These are phyloP conservation scores for Perkinsus chesapeaki DNA, from an alignment of 169 alveolate species.

Conservation along the genomic window DNA sequence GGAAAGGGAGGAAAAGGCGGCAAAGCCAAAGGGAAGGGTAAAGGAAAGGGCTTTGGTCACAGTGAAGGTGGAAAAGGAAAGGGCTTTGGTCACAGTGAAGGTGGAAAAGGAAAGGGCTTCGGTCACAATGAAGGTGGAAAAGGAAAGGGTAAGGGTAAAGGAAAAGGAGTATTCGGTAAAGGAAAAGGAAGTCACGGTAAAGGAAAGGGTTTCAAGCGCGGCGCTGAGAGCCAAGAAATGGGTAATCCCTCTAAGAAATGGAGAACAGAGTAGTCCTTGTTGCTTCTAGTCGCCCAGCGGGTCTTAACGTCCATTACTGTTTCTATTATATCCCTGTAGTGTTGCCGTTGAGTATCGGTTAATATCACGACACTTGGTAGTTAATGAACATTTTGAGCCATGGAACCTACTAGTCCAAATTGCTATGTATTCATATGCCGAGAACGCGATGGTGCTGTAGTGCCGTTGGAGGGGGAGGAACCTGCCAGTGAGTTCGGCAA, in stretches of 20 bases:
- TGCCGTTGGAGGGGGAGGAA: neutral
- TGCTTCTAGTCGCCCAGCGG: too few species aligned
- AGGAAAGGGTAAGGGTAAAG: neutral
- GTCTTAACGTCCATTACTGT: too few species aligned
- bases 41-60: too few species aligned
- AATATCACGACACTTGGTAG: too few species aligned
- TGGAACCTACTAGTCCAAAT: neutral
- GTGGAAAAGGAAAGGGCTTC: too few species aligned
- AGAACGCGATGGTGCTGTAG: neutral
- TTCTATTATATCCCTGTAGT: too few species aligned
- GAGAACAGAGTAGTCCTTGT: neutral
- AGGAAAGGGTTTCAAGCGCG: neutral
- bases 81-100: neutral
- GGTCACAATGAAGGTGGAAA: neutral
- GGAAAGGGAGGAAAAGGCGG: too few species aligned
- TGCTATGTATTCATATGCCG: neutral
- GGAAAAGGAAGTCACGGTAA: neutral
- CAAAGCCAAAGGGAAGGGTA: neutral
- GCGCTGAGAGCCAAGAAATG: neutral
- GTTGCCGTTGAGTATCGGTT: too few species aligned
- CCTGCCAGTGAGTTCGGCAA: neutral
- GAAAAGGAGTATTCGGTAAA: too few species aligned
- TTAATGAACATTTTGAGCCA: neutral
- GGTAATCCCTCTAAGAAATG: neutral
- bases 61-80: neutral